These are phyloP conservation scores for Coemansia sp. DNA, from an alignment of 192 early-diverging fungal species.

Conservation along the genomic window DNA sequence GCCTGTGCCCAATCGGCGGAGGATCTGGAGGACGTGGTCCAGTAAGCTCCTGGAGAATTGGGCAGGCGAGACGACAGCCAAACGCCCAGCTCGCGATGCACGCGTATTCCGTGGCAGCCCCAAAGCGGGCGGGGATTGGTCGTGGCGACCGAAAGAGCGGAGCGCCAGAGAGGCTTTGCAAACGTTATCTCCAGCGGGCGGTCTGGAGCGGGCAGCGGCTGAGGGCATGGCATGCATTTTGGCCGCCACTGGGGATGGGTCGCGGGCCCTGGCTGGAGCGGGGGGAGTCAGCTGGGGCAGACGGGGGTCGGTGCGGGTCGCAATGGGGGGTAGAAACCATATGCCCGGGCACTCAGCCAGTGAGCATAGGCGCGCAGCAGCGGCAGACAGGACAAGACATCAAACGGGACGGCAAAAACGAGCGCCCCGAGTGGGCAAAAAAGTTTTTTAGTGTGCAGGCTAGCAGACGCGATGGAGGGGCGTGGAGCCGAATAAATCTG, in stretches of 20 bases:
- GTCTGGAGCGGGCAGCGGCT: conserved; percentile 13
- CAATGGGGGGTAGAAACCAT: neutral
- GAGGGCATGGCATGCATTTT: neutral
- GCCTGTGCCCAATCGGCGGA: neutral
- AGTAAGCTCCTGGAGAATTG: neutral
- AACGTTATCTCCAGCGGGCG: conserved; percentile 14
- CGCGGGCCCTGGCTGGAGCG: conserved; percentile 4
- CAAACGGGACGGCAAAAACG: neutral
- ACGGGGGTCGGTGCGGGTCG: conserved; percentile 5
- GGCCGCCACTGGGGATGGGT: conserved; percentile 16
- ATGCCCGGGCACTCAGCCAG: conserved; percentile 14
- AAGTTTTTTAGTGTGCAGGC: conserved; percentile 20
- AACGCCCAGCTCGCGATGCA: neutral
- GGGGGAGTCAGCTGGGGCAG: conserved; percentile 4
- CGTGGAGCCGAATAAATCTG: conserved; percentile 44
- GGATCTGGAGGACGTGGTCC: neutral
- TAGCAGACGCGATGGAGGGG: conserved; percentile 14
- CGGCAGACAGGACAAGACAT: neutral
- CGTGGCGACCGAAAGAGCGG: conserved; percentile 9
- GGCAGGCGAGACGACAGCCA: neutral
- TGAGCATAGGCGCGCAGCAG: conserved; percentile 16
- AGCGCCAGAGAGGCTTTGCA: conserved; percentile 13
- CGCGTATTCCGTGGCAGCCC: conserved; percentile 8
- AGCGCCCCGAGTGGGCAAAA: neutral
- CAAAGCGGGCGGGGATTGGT: conserved; percentile 12